These are phyloP conservation scores for Arthrobotrys megalospora DNA, from an alignment of 2,329 filamentous ascomycete species.

Conservation along the genomic window DNA sequence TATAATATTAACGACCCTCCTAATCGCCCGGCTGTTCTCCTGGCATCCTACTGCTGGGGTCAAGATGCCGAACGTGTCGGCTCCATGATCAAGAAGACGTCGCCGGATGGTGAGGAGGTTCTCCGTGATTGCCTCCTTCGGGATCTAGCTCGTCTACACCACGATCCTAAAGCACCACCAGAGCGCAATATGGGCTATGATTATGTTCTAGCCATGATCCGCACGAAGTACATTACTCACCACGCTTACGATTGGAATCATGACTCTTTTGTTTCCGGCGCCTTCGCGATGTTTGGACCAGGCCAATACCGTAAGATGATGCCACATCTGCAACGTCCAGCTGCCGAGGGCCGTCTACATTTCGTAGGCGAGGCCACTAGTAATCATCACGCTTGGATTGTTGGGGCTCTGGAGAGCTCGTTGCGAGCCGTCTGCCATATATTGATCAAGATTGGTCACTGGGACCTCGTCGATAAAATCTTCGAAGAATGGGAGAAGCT, in stretches of 20 bases:
- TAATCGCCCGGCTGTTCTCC: constrained; percentile 65
- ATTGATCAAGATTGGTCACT: constrained; percentile 13
- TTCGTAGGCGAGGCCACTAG: constrained; percentile 68
- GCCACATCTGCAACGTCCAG: constrained; percentile 64
- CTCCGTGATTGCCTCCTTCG: constrained; percentile 65
- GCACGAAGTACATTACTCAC: constrained; percentile 31
- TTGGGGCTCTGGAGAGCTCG: constrained; percentile 67
- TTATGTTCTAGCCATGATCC: constrained; percentile 22
- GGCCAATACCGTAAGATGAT: constrained; percentile 68
- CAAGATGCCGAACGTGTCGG: constrained; percentile 67
- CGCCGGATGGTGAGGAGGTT: constrained; percentile 62
- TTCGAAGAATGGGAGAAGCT: not conserved
- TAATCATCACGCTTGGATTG: constrained; percentile 68
- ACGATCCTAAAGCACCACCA: constrained; percentile 8
- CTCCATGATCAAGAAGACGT: constrained; percentile 58
- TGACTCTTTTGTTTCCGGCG: constrained; percentile 66
- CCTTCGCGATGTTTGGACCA: constrained; percentile 68
- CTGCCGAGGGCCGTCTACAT: constrained; percentile 65
- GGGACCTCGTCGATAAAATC: not conserved
- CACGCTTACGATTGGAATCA: constrained; percentile 67
- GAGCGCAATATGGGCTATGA: constrained; percentile 5
- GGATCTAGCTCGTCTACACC: constrained; percentile 65
- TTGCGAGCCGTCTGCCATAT: constrained; percentile 61
- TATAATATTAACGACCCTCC: constrained; percentile 64
- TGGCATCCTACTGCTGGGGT: constrained; percentile 67